phyloP scores from a whole-genome alignment of 176 grass and related monocot genomes.

The Oryza rufipogon region DNA sequence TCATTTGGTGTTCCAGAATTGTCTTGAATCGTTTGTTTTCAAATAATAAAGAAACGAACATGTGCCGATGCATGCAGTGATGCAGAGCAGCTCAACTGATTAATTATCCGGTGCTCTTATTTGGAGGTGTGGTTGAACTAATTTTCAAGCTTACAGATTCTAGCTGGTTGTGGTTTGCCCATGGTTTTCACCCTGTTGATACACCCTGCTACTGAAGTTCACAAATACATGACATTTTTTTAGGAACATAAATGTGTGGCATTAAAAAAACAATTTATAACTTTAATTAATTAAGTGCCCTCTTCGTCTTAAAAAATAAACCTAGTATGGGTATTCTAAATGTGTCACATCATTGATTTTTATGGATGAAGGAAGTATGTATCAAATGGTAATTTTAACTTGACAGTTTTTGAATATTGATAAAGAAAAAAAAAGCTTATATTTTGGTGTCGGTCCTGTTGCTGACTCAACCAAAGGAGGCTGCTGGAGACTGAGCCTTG shows the following conservation, averaged over 20 bases:
- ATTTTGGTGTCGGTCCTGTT: no score
- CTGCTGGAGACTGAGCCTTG: no score
- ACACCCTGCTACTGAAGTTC: background rate
- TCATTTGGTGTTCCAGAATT: background rate
- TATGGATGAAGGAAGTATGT: no score
- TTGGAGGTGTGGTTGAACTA: constrained; percentile 17
- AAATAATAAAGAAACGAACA: background rate
- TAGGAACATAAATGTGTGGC: no score
- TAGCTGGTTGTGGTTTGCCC: background rate
- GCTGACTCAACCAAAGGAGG: no score
- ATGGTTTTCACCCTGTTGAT: background rate
- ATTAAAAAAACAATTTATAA: background rate
- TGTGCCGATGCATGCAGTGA: background rate
- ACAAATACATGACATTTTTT: background rate
- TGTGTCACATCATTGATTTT: no score
- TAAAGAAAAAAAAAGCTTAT: no score
- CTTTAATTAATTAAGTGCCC: background rate
- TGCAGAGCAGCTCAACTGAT: background rate
- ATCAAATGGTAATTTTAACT: no score
- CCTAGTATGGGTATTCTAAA: no score
- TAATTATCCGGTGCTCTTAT: background rate
- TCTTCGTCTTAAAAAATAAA: no score
- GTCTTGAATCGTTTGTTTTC: background rate
- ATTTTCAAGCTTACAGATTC: background rate
- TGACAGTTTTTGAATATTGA: no score